Evolutionary conservation across 352 stramenopile species (phyloP).

Genomic region (Pythium angustatum): DNA sequence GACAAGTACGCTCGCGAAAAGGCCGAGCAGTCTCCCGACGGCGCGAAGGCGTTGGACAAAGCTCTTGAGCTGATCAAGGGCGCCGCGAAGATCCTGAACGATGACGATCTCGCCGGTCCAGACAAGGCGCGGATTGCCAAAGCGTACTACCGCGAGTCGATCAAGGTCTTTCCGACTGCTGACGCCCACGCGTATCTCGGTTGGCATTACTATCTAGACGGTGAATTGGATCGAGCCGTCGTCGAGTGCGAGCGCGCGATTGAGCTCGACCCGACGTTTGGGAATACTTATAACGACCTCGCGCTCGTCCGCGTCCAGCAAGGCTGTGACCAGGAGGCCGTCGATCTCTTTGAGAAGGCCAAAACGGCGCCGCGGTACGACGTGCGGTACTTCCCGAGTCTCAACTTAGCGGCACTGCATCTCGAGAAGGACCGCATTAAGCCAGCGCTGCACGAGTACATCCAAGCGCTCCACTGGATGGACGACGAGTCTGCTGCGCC

Average conservation of each 20-base stretch:
- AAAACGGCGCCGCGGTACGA: constrained; percentile 65
- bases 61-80: constrained; percentile 63
- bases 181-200: constrained; percentile 70
- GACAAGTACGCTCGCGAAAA: constrained; percentile 59
- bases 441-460: constrained; percentile 69
- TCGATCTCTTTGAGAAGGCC: constrained; percentile 61
- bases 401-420: constrained; percentile 66
- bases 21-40: constrained; percentile 24
- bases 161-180: constrained; percentile 63
- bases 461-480: constrained; percentile 78
- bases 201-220: constrained; percentile 68
- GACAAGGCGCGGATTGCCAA: constrained; percentile 63
- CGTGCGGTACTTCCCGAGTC: constrained; percentile 63
- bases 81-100: constrained; percentile 46
- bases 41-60: constrained; percentile 36
- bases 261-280: constrained; percentile 63
- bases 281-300: constrained; percentile 77
- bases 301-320: constrained; percentile 64
- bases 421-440: constrained; percentile 68
- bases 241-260: constrained; percentile 63
- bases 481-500: constrained; percentile 43
- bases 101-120: constrained; percentile 39
- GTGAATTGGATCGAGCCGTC: constrained; percentile 51
- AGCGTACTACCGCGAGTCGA: constrained; percentile 66
- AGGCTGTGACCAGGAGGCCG: constrained; percentile 54